Conservation (phyloP, 805 yeast species). For the Ogataea kodamae region DNA sequence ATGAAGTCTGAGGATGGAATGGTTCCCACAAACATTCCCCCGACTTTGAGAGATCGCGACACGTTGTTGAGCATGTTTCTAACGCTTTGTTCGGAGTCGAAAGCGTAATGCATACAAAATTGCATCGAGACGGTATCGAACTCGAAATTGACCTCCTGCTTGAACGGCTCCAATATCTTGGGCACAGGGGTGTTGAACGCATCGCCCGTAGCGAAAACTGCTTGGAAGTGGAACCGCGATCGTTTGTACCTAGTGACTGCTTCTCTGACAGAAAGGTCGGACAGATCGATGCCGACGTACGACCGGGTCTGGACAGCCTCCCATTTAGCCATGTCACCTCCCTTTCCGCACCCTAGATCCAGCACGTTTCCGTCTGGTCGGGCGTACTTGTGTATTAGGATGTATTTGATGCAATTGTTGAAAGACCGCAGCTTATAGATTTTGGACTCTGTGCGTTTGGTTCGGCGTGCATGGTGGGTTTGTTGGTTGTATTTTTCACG, state of each 20-base stretch:
- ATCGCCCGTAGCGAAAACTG: constrained; percentile 90
- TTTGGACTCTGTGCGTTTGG: constrained; percentile 69
- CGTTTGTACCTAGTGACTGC: constrained; percentile 72
- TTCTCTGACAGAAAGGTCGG: constrained; percentile 82
- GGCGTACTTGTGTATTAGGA: constrained; percentile 69
- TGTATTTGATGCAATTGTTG: constrained; percentile 88
- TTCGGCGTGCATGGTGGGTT: constrained; percentile 61
- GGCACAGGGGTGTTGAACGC: constrained; percentile 74
- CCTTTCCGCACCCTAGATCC: constrained; percentile 96
- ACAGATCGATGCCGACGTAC: constrained; percentile 87
- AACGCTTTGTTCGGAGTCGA: constrained; percentile 78
- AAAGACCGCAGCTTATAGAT: constrained; percentile 83
- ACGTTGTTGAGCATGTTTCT: constrained; percentile 71
- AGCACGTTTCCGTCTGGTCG: constrained; percentile 55
- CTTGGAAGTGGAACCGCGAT: constrained; percentile 40
- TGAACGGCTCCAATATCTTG: constrained; percentile 59
- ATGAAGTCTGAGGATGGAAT: constrained; percentile 90
- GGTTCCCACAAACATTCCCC: constrained; percentile 90
- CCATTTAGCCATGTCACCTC: constrained; percentile 94
- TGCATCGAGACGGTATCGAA: constrained; percentile 88
- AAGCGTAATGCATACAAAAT: constrained; percentile 93
- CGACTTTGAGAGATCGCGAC: constrained; percentile 67
- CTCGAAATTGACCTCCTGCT: constrained; percentile 66
- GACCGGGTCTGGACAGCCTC: constrained; percentile 68
- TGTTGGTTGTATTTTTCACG: constrained; percentile 83